Evolutionary conservation across 371 early-diverging fungal species (phyloP).

Genomic region (Blakeslea trispora): DNA sequence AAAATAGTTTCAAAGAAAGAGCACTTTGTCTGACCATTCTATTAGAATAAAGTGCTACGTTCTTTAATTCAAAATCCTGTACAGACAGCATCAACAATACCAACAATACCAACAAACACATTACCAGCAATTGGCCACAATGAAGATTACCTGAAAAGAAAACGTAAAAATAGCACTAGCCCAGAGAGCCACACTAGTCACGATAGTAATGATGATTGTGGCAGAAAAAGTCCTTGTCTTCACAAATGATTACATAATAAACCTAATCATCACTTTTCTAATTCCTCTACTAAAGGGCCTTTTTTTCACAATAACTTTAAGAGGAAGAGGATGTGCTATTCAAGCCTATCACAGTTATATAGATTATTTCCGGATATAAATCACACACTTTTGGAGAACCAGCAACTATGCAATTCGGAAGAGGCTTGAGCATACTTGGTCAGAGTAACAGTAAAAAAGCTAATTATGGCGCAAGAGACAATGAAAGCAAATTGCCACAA

Average conservation of each 20-base stretch:
- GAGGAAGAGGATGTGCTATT: too few relatives aligned
- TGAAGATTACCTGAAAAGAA: background rate
- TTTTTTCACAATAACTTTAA: background rate
- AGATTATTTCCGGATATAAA: too few relatives aligned
- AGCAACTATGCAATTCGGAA: too few relatives aligned
- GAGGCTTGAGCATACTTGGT: too few relatives aligned
- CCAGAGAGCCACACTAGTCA: background rate
- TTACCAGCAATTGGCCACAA: too few relatives aligned
- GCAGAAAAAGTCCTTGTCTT: background rate
- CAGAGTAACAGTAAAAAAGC: too few relatives aligned
- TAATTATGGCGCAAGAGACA: too few relatives aligned
- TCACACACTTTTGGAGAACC: too few relatives aligned
- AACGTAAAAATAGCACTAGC: background rate
- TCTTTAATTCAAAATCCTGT: conserved; percentile 28
- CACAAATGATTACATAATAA: background rate
- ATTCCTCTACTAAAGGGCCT: background rate
- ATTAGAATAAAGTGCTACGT: conserved; percentile 36
- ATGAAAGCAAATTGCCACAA: too few relatives aligned
- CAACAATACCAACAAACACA: background rate
- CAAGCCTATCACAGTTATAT: too few relatives aligned
- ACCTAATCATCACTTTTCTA: background rate
- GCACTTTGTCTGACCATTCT: background rate
- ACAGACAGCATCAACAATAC: background rate
- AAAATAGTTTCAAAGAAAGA: too few relatives aligned
- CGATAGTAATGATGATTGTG: background rate